A percentile compares a stretch with the other conserved stretches of the same genome.
phyloP scores from a whole-genome alignment of 768 basidiomycete species.

The Erythrobasidium yunnanense region DNA sequence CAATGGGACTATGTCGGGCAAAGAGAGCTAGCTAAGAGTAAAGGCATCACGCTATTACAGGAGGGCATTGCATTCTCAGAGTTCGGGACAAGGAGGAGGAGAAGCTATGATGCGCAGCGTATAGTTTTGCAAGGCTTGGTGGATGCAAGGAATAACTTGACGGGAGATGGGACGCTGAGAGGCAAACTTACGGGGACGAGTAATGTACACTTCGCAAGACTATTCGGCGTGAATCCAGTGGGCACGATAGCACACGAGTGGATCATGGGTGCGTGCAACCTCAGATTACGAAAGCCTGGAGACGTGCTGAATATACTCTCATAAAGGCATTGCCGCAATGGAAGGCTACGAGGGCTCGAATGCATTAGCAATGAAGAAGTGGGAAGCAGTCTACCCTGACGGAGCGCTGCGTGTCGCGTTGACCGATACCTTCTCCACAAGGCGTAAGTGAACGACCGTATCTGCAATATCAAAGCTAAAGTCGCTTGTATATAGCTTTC shows the following conservation, averaged over 20 bases:
- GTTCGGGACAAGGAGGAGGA: constrained; percentile 72
- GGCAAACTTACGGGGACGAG: constrained; percentile 72
- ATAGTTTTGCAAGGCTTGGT: constrained; percentile 60
- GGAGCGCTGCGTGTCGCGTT: constrained; percentile 55
- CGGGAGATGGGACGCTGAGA: constrained; percentile 37
- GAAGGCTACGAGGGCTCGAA: constrained; percentile 72
- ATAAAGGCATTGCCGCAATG: constrained; percentile 54
- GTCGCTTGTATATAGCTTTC: constrained; percentile 2
- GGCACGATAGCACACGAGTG: constrained; percentile 47
- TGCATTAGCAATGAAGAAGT: constrained; percentile 61
- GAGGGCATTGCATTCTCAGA: constrained; percentile 66
- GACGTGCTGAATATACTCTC: neutral
- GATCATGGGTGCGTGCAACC: constrained; percentile 39
- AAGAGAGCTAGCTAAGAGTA: constrained; percentile 63
- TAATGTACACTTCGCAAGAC: constrained; percentile 75
- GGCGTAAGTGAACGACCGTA: constrained; percentile 45
- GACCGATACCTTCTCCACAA: constrained; percentile 88
- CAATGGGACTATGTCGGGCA: constrained; percentile 83
- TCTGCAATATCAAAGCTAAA: neutral
- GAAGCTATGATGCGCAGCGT: constrained; percentile 65
- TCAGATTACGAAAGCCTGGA: neutral
- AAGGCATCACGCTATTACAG: constrained; percentile 55
- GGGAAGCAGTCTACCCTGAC: constrained; percentile 55
- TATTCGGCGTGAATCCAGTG: constrained; percentile 34
- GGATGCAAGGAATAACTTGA: constrained; percentile 51